Conservation (phyloP, 2,329 filamentous ascomycete genomes). For the Penicillium sp. region DNA sequence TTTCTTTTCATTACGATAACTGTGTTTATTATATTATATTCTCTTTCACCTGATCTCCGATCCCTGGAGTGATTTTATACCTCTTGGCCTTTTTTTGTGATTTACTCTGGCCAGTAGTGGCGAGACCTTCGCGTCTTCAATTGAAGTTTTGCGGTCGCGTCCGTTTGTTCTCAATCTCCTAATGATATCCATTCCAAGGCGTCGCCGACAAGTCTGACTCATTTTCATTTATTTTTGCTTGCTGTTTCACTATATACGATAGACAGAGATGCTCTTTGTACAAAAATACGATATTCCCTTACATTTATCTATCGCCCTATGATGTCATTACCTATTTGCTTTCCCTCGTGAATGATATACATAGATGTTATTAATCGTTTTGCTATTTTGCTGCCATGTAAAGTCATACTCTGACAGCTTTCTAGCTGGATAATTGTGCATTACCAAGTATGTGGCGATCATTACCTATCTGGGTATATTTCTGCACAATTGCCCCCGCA, state of each 20-base stretch:
- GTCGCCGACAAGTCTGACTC: not conserved
- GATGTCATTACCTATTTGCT: too few relatives aligned
- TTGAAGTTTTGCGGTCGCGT: not conserved
- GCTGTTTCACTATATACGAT: not conserved
- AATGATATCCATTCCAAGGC: not conserved
- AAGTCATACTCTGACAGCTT: too few relatives aligned
- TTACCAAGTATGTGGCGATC: too few relatives aligned
- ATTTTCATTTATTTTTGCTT: not conserved
- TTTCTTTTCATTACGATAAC: conserved; percentile 1
- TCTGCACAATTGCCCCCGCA: too few relatives aligned
- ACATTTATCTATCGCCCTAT: not conserved
- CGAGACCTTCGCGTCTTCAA: not conserved
- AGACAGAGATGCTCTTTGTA: not conserved
- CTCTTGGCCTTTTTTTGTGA: conserved; percentile 7
- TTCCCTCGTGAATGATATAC: too few relatives aligned
- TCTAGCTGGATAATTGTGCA: too few relatives aligned
- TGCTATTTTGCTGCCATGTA: too few relatives aligned
- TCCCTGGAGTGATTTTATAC: conserved; percentile 6
- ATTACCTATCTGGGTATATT: too few relatives aligned
- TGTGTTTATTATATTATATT: conserved; percentile 5
- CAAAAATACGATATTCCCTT: not conserved
- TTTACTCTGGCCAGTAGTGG: conserved; percentile 5
- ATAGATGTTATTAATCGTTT: too few relatives aligned
- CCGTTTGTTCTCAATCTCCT: not conserved
- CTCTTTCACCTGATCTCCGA: not conserved